A percentile compares a stretch with the other conserved stretches of the same genome.
Evolutionary conservation across 768 basidiomycete species (phyloP).

Genomic region (Coprinopsis strossmayeri): DNA sequence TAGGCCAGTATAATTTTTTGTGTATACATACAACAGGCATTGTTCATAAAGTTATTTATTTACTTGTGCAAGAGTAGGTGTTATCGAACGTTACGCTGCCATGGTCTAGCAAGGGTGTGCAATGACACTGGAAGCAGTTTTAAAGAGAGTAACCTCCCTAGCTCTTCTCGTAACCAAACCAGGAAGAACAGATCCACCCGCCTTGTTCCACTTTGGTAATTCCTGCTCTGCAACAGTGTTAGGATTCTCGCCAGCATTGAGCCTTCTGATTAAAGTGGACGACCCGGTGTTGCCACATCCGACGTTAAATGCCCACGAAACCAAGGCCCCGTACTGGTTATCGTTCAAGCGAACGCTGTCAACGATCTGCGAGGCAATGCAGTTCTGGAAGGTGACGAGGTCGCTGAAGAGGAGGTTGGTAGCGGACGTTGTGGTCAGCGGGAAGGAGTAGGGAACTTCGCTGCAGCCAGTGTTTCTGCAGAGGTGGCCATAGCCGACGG

Average conservation of each 20-base stretch:
- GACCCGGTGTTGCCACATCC: conserved; percentile 20
- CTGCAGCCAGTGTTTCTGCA: conserved; percentile 23
- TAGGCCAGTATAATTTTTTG: too few relatives aligned
- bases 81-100: too few relatives aligned
- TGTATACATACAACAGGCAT: too few relatives aligned
- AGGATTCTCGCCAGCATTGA: conserved; percentile 24
- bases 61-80: too few relatives aligned
- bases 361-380: conserved; percentile 19
- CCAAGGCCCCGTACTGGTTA: conserved; percentile 28
- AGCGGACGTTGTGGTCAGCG: conserved; percentile 23
- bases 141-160: conserved; percentile 24
- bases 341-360: conserved; percentile 20
- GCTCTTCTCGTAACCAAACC: conserved; percentile 22
- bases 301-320: conserved; percentile 25
- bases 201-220: conserved; percentile 24
- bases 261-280: conserved; percentile 21
- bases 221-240: conserved; percentile 27
- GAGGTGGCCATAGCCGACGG: conserved; percentile 30
- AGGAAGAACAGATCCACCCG: conserved; percentile 20
- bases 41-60: too few relatives aligned
- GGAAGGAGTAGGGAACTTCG: conserved; percentile 28
- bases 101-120: conserved; percentile 24
- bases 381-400: conserved; percentile 17
- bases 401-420: conserved; percentile 23
- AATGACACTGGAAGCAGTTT: conserved; percentile 21